These are phyloP conservation scores for Drechslerella stenobrocha DNA, from an alignment of 2,329 filamentous ascomycete species.

Conservation along the genomic window DNA sequence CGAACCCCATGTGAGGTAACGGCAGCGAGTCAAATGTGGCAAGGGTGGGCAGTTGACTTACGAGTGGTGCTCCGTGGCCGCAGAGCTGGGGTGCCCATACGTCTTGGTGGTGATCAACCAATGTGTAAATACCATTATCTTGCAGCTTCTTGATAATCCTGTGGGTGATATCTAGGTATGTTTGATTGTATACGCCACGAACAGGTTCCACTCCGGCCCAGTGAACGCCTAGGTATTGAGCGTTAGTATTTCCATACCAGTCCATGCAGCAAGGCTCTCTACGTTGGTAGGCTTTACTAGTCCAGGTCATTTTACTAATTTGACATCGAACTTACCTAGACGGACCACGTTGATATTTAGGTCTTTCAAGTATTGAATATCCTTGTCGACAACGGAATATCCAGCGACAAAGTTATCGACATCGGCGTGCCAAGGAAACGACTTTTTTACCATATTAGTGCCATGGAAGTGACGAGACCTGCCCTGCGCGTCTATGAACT, in stretches of 20 bases:
- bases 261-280: not conserved
- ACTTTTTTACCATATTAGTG: slow-evolving; percentile 48
- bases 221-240: slow-evolving; percentile 27
- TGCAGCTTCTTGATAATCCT: slow-evolving; percentile 45
- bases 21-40: no score
- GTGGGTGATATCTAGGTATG: slow-evolving; percentile 38
- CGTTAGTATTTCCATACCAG: not conserved
- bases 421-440: slow-evolving; percentile 40
- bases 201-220: slow-evolving; percentile 44
- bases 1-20: not conserved
- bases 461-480: slow-evolving; percentile 47
- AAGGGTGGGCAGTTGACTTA: not conserved
- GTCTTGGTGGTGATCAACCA: slow-evolving; percentile 46
- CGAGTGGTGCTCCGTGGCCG: slow-evolving; percentile 37
- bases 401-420: slow-evolving; percentile 30
- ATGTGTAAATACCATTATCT: slow-evolving; percentile 43
- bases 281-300: not conserved
- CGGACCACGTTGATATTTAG: slow-evolving; percentile 42
- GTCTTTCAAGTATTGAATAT: slow-evolving; percentile 44
- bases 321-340: slow-evolving; percentile 13
- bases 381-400: slow-evolving; percentile 39
- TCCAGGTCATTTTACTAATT: not conserved
- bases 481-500: slow-evolving; percentile 44
- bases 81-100: slow-evolving; percentile 44
- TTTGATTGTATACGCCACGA: slow-evolving; percentile 38